Conservation (phyloP, 208 protist species). For the Leishmania amazonensis region DNA sequence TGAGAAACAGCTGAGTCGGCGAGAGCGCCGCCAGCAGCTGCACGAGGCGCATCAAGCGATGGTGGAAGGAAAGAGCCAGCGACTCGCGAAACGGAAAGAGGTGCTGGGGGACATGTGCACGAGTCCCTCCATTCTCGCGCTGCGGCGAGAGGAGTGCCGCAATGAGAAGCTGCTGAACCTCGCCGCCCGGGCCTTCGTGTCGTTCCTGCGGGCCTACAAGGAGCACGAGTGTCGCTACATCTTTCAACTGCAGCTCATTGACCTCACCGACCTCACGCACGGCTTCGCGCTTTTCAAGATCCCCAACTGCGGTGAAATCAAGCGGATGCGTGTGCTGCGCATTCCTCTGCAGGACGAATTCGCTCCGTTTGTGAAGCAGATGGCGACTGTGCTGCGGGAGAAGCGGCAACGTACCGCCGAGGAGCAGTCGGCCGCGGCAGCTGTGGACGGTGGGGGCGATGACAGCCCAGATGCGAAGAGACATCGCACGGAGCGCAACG, state of each 20-base stretch:
- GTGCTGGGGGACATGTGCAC: slow-evolving; percentile 84
- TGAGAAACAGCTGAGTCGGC: slow-evolving; percentile 69
- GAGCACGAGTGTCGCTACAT: slow-evolving; percentile 95
- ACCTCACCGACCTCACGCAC: slow-evolving; percentile 95
- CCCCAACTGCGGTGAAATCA: slow-evolving; percentile 91
- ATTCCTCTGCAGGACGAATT: slow-evolving; percentile 90
- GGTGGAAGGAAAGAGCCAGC: slow-evolving; percentile 34
- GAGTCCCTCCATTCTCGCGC: slow-evolving; percentile 60
- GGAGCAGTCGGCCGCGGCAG: slow-evolving; percentile 37
- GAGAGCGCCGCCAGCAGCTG: slow-evolving; percentile 70
- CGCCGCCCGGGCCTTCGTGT: slow-evolving; percentile 87
- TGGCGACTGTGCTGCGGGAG: slow-evolving; percentile 45
- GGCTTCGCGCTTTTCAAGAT: slow-evolving; percentile 92
- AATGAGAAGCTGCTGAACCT: slow-evolving; percentile 82
- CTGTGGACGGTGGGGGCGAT: slow-evolving; percentile 19
- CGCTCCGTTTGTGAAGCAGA: slow-evolving; percentile 46
- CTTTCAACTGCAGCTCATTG: slow-evolving; percentile 91
- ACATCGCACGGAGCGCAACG: slow-evolving; percentile 86
- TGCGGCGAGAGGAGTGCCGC: slow-evolving; percentile 55
- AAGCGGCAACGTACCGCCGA: slow-evolving; percentile 66
- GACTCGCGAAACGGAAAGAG: slow-evolving; percentile 50
- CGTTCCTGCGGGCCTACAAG: slow-evolving; percentile 94
- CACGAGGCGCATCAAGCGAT: slow-evolving; percentile 56
- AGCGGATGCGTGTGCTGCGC: slow-evolving; percentile 74
- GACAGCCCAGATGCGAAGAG: slow-evolving; percentile 34